Conservation (phyloP, 192 early-diverging fungal species). For the Podila clonocystis region DNA sequence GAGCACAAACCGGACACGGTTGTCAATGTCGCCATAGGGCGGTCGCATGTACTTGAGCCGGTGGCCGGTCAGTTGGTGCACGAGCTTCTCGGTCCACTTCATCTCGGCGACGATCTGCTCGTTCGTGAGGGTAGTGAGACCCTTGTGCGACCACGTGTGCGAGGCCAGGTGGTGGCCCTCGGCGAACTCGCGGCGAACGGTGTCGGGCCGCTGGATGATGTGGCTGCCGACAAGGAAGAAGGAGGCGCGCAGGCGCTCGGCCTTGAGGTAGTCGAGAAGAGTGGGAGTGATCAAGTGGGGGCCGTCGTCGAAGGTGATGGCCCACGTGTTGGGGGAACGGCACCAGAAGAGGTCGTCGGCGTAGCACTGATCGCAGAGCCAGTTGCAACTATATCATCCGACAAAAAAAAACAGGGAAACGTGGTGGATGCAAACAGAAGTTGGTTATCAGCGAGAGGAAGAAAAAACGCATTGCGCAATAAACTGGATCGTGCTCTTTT, state of each 20-base stretch:
- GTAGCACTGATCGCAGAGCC: neutral
- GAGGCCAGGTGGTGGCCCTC: slow-evolving; percentile 31
- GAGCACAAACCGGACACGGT: slow-evolving; percentile 70
- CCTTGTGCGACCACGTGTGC: slow-evolving; percentile 70
- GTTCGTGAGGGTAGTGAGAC: slow-evolving; percentile 57
- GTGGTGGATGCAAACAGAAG: neutral
- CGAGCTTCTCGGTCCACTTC: slow-evolving; percentile 59
- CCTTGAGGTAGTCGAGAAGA: slow-evolving; percentile 50
- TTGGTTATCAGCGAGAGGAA: neutral
- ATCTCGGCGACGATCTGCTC: slow-evolving; percentile 64
- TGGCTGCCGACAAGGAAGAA: slow-evolving; percentile 56
- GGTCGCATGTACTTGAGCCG: slow-evolving; percentile 63
- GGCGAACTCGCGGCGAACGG: slow-evolving; percentile 24
- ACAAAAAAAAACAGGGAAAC: too few relatives aligned
- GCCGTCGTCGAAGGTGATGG: slow-evolving; percentile 59
- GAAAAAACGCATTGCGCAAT: neutral
- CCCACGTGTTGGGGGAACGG: slow-evolving; percentile 52
- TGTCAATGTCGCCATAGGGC: slow-evolving; percentile 71
- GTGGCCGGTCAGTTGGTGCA: slow-evolving; percentile 56
- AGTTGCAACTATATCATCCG: slow-evolving; percentile 19
- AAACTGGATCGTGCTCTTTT: neutral
- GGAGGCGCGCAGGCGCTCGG: slow-evolving; percentile 46
- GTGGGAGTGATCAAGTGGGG: slow-evolving; percentile 41
- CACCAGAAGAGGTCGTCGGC: slow-evolving; percentile 26
- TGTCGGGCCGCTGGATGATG: slow-evolving; percentile 42